phyloP scores from a whole-genome alignment of 768 basidiomycete species.

The Cyclocybe cylindracea region DNA sequence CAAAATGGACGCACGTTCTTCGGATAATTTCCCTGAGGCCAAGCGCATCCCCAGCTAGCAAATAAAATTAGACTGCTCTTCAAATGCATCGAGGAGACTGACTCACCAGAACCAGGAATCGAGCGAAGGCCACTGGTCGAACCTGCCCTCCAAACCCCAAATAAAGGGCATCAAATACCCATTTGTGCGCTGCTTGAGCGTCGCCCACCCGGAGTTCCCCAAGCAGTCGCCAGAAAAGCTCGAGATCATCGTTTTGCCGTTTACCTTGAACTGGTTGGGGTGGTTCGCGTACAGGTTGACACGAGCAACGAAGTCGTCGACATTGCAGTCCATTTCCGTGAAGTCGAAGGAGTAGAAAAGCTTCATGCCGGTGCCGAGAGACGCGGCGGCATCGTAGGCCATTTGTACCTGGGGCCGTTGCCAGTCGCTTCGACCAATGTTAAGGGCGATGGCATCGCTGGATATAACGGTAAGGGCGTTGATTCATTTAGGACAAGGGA shows the following conservation, averaged over 20 bases:
- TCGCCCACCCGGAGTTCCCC: conserved; percentile 49
- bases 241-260: conserved; percentile 57
- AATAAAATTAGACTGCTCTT: not conserved
- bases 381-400: conserved; percentile 52
- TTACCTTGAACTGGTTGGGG: conserved; percentile 55
- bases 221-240: conserved; percentile 65
- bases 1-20: conserved; percentile 36
- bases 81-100: not conserved
- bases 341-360: conserved; percentile 62
- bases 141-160: conserved; percentile 50
- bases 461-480: conserved; percentile 14
- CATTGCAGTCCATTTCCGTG: conserved; percentile 49
- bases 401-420: conserved; percentile 45
- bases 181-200: conserved; percentile 45
- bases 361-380: conserved; percentile 44
- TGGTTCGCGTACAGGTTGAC: conserved; percentile 49
- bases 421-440: conserved; percentile 59
- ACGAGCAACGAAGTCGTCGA: conserved; percentile 39
- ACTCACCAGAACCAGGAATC: conserved; percentile 53
- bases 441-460: conserved; percentile 64
- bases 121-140: conserved; percentile 45
- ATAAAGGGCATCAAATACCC: conserved; percentile 58
- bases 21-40: conserved; percentile 50
- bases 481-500: not conserved
- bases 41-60: conserved; percentile 60